Conservation (phyloP, 1,139 yeast genomes). For the Debaryomyces singareniensis region DNA sequence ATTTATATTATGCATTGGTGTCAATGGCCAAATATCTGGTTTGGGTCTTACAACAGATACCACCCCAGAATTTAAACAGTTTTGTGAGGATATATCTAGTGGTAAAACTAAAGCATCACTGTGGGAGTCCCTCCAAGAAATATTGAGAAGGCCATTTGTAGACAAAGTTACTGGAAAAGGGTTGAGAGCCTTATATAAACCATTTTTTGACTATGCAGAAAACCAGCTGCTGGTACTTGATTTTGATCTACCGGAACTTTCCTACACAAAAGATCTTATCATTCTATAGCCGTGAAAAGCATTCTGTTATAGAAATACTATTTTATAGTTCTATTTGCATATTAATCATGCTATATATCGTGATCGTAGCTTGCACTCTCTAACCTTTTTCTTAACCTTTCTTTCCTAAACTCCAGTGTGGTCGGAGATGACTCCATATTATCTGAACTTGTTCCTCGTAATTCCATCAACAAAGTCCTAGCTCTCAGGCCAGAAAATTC, state of each 20-base stretch:
- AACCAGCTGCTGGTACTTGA: conserved; percentile 4
- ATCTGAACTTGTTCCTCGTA: conserved; percentile 35
- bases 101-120: conserved; percentile 9
- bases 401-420: conserved; percentile 35
- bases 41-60: conserved; percentile 13
- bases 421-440: conserved; percentile 17
- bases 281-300: background rate
- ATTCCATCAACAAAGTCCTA: conserved; percentile 49
- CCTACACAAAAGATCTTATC: conserved; percentile 1
- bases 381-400: conserved; percentile 18
- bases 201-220: conserved; percentile 29
- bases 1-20: conserved; percentile 36
- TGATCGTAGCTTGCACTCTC: background rate
- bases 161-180: conserved; percentile 40
- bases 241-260: background rate
- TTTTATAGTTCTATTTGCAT: background rate
- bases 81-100: conserved; percentile 1
- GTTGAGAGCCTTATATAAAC: conserved; percentile 29
- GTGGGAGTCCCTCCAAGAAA: conserved; percentile 10
- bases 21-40: conserved; percentile 43
- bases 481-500: conserved; percentile 55
- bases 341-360: background rate
- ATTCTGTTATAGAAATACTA: background rate
- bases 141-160: conserved; percentile 28
- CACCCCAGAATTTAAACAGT: conserved; percentile 10